A percentile compares a stretch with the other conserved stretches of the same genome.
Conservation (phyloP, 192 early-diverging fungal species). For the Pecoramyces ruminantium region DNA sequence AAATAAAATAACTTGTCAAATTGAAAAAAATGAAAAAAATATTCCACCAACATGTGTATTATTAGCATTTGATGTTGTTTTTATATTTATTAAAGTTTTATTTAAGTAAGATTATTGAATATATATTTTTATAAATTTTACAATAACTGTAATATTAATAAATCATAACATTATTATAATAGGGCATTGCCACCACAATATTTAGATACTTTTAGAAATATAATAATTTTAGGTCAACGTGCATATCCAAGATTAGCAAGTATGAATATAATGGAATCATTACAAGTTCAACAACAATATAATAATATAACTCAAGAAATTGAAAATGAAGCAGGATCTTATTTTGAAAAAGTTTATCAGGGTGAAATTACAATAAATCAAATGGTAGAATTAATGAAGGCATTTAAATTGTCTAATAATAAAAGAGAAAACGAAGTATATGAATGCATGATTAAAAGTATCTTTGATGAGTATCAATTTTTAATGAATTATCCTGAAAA, state of each 20-base stretch:
- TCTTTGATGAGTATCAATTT: constrained; percentile 92
- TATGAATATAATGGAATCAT: background rate
- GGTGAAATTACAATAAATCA: constrained; percentile 64
- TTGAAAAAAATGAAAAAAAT: constrained; percentile 18
- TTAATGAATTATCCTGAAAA: constrained; percentile 88
- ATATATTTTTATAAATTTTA: constrained; percentile 7
- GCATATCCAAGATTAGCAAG: background rate
- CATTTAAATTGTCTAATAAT: constrained; percentile 60
- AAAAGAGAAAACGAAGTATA: constrained; percentile 65
- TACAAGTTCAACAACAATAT: background rate
- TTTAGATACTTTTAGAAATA: background rate
- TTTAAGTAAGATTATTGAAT: constrained; percentile 8
- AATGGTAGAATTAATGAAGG: constrained; percentile 66
- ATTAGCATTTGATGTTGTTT: constrained; percentile 45
- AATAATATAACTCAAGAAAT: constrained; percentile 1
- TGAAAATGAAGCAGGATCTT: constrained; percentile 4
- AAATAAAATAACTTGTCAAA: constrained; percentile 36
- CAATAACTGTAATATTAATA: too few relatives aligned
- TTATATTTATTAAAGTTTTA: constrained; percentile 49
- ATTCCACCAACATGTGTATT: constrained; percentile 18
- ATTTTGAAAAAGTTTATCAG: constrained; percentile 62
- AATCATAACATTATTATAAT: background rate
- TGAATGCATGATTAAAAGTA: constrained; percentile 76
- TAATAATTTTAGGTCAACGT: background rate
- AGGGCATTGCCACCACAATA: background rate